Evolutionary conservation across 2,329 filamentous ascomycete species (phyloP).

Genomic region (Aspergillus sp.): DNA sequence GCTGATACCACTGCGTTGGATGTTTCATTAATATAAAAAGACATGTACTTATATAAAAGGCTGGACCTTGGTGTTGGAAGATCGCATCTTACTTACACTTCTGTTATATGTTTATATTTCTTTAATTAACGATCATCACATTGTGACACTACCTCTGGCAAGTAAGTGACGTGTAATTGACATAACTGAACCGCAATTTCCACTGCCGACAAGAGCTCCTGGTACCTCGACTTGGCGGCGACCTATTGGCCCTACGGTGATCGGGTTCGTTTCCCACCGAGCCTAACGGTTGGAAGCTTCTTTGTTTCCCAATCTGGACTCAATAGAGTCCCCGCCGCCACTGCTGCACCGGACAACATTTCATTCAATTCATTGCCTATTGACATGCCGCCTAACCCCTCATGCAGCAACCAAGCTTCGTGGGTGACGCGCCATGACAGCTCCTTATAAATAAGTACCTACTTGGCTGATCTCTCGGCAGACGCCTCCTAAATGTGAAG

Average conservation of each 20-base stretch:
- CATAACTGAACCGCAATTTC: no score
- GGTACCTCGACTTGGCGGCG: no score
- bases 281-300: not conserved
- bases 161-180: not conserved
- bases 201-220: no score
- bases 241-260: no score
- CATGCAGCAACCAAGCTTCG: not conserved
- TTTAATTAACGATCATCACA: not conserved
- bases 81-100: not conserved
- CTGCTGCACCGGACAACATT: not conserved
- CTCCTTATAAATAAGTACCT: not conserved
- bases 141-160: not conserved
- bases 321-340: constrained; percentile 1
- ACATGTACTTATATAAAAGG: constrained; percentile 13
- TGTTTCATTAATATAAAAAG: constrained; percentile 10
- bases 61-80: constrained; percentile 7
- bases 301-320: constrained; percentile 6
- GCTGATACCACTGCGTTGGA: constrained; percentile 22
- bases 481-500: not conserved
- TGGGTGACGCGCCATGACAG: not conserved
- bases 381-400: not conserved
- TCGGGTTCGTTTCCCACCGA: no score
- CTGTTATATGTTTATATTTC: not conserved
- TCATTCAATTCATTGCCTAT: not conserved
- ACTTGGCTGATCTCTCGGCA: not conserved